Conservation (phyloP, 139 green algal genomes). For the Yamagishiella unicocca region DNA sequence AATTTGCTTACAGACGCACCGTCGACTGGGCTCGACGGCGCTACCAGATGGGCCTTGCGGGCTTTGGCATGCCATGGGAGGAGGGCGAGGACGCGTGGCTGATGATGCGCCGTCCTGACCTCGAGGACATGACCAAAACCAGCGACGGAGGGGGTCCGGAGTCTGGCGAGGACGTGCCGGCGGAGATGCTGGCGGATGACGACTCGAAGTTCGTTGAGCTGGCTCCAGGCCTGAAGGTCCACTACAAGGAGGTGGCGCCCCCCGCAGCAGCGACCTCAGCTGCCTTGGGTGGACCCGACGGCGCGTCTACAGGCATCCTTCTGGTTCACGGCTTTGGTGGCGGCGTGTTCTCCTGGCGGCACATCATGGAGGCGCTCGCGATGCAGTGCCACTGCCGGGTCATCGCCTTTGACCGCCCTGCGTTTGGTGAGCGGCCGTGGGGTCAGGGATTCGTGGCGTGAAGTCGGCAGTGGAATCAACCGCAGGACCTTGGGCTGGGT, state of each 20-base stretch:
- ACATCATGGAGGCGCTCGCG: conserved; percentile 82
- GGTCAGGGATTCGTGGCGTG: too few relatives aligned
- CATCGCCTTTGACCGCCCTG: conserved; percentile 56
- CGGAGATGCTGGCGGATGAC: conserved; percentile 66
- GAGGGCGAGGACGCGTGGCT: conserved; percentile 60
- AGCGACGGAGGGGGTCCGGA: conserved; percentile 40
- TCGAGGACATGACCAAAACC: conserved; percentile 53
- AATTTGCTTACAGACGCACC: conserved; percentile 59
- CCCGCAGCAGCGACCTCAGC: neutral
- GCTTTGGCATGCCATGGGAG: conserved; percentile 72
- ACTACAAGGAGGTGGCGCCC: conserved; percentile 59
- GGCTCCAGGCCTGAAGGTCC: conserved; percentile 57
- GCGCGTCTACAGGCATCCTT: conserved; percentile 48
- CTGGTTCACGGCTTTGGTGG: conserved; percentile 87
- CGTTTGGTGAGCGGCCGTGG: conserved; percentile 44
- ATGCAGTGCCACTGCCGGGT: conserved; percentile 62
- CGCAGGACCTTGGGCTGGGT: too few relatives aligned
- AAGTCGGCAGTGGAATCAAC: too few relatives aligned
- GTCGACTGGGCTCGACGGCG: conserved; percentile 71
- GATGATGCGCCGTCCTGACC: conserved; percentile 53
- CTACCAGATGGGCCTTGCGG: conserved; percentile 74
- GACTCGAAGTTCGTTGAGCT: conserved; percentile 71
- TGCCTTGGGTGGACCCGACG: neutral
- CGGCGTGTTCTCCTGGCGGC: conserved; percentile 84
- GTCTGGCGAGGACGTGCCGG: conserved; percentile 53